phyloP scores from a whole-genome alignment of 768 basidiomycete genomes.

The Podaxis sp. region DNA sequence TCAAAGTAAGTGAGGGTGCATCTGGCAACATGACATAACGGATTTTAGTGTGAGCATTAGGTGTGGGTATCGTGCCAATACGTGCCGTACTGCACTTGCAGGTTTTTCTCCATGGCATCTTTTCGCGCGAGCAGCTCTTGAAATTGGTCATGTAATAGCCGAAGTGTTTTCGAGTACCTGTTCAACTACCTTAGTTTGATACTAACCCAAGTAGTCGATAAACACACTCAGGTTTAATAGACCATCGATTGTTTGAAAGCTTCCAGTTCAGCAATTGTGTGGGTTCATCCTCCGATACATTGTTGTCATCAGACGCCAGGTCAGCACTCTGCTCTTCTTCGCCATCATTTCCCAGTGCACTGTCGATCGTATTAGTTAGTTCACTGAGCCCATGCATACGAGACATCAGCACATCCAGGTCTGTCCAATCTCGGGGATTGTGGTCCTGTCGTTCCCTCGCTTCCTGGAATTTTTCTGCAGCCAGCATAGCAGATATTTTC shows the following conservation, averaged over 20 bases:
- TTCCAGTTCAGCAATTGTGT: slow-evolving; percentile 5
- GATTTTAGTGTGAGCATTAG: slow-evolving; percentile 1
- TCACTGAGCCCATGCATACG: slow-evolving; percentile 49
- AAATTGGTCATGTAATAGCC: slow-evolving; percentile 47
- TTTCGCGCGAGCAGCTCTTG: slow-evolving; percentile 43
- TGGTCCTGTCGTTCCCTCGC: slow-evolving; percentile 29
- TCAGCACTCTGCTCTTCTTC: slow-evolving; percentile 15
- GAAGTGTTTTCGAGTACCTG: slow-evolving; percentile 63
- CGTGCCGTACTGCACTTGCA: slow-evolving; percentile 59
- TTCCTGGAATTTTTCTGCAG: slow-evolving; percentile 59
- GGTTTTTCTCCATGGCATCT: slow-evolving; percentile 50
- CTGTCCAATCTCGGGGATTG: slow-evolving; percentile 48
- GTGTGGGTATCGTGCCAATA: slow-evolving; percentile 1
- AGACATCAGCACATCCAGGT: slow-evolving; percentile 51
- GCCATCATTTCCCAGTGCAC: slow-evolving; percentile 37
- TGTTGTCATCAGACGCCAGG: slow-evolving; percentile 6
- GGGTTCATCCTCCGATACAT: slow-evolving; percentile 7
- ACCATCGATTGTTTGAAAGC: slow-evolving; percentile 23
- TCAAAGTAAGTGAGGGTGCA: slow-evolving; percentile 72
- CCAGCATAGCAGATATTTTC: slow-evolving; percentile 47
- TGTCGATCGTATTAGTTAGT: slow-evolving; percentile 58
- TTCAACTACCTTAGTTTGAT: background rate
- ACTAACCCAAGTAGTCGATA: background rate
- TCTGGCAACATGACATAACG: slow-evolving; percentile 34
- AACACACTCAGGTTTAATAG: slow-evolving; percentile 64